Evolutionary conservation across 305 asterid genomes (phyloP).

Genomic region (Withania somnifera): DNA sequence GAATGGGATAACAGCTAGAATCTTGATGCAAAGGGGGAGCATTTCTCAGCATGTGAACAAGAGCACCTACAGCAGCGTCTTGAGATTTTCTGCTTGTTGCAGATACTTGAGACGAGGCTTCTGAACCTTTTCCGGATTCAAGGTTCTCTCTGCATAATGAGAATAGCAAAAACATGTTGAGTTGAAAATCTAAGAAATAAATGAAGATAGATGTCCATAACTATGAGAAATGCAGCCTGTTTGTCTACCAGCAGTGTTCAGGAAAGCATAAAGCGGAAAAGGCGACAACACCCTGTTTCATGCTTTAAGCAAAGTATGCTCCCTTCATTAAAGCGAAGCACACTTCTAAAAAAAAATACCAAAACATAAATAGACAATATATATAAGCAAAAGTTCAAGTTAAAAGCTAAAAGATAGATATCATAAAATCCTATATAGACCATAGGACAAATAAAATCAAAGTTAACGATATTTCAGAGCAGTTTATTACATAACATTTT

Average conservation of each 20-base stretch:
- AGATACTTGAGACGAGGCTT: constrained; percentile 32
- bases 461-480: no score
- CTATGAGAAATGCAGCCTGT: neutral
- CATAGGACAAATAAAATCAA: no score
- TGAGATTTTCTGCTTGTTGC: constrained; percentile 56
- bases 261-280: no score
- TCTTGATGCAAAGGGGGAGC: constrained; percentile 88
- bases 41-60: constrained; percentile 75
- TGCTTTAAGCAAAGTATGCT: no score
- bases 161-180: neutral
- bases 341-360: no score
- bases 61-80: constrained; percentile 86
- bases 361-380: no score
- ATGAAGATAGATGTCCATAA: neutral
- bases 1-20: constrained; percentile 32
- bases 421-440: no score
- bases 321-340: no score
- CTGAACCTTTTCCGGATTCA: constrained; percentile 38
- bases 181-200: neutral
- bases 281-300: no score
- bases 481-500: no score
- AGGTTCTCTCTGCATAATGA: constrained; percentile 32
- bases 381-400: no score
- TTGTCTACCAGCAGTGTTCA: neutral
- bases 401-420: no score